A percentile compares a stretch with the other conserved stretches of the same genome.
Conservation (phyloP, 257 asterid species). For the Capsicum chinense region DNA sequence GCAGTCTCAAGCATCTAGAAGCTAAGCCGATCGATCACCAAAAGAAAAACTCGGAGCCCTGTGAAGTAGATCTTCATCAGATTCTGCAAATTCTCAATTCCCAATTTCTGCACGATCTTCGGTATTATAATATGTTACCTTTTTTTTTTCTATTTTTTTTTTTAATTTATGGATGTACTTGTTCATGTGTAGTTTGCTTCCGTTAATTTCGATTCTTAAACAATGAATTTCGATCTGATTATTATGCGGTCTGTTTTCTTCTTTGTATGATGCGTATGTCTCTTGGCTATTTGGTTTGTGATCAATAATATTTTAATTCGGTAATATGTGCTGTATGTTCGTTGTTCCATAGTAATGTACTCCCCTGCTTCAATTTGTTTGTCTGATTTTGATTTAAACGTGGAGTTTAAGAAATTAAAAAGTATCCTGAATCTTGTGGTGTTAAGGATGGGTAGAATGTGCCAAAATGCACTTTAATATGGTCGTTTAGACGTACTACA, state of each 20-base stretch:
- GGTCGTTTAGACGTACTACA: too few species aligned
- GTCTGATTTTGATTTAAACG: too few species aligned
- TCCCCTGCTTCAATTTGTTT: too few species aligned
- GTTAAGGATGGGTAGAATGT: too few species aligned
- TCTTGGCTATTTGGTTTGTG: not conserved
- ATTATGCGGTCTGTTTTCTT: not conserved
- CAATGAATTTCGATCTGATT: not conserved
- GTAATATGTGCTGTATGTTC: not conserved
- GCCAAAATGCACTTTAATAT: too few species aligned
- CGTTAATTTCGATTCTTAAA: not conserved
- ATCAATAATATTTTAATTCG: not conserved
- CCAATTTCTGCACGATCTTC: not conserved
- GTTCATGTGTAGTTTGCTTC: not conserved
- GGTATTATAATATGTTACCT: slow-evolving; percentile 3
- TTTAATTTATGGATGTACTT: not conserved
- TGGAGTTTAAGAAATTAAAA: too few species aligned
- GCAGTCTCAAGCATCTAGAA: not conserved
- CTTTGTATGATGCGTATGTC: not conserved
- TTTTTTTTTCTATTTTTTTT: too few species aligned
- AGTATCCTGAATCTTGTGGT: too few species aligned
- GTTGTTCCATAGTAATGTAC: not conserved
- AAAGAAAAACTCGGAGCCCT: not conserved
- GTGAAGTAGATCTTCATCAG: slow-evolving; percentile 21
- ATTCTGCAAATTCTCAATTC: slow-evolving; percentile 17
- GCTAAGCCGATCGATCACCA: slow-evolving; percentile 11